Percentiles rank a stretch among this genome's conserved stretches.
Evolutionary conservation across 176 grass and related monocot genomes (phyloP).

Genomic region (Carex pumila): DNA sequence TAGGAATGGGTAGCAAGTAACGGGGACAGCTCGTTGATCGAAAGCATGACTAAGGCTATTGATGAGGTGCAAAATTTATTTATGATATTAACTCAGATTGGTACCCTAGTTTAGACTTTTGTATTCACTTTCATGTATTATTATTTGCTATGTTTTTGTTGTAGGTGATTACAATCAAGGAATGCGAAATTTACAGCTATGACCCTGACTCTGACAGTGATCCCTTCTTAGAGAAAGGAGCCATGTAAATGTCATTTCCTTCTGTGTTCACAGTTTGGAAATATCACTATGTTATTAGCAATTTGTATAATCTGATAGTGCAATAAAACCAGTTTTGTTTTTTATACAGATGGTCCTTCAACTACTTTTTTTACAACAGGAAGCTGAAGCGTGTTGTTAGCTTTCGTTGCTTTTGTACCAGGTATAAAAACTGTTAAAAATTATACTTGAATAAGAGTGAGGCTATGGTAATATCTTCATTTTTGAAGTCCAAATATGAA

Average conservation of each 20-base stretch:
- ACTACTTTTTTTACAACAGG: constrained; percentile 94
- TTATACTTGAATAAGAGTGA: not conserved
- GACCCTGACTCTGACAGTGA: constrained; percentile 81
- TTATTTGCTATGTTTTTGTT: constrained; percentile 4
- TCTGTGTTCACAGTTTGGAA: not conserved
- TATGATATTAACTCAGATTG: not conserved
- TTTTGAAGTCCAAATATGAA: no score
- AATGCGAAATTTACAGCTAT: constrained; percentile 92
- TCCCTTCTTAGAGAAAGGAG: constrained; percentile 74
- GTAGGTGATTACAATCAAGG: constrained; percentile 82
- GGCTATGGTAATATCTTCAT: no score
- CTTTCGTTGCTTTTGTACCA: constrained; percentile 81
- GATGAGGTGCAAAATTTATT: constrained; percentile 54
- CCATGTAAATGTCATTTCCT: constrained; percentile 55
- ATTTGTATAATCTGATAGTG: constrained; percentile 3
- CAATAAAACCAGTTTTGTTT: not conserved
- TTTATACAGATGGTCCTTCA: constrained; percentile 70
- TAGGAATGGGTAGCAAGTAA: constrained; percentile 72
- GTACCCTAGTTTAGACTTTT: not conserved
- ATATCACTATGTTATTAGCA: not conserved
- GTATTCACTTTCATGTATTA: not conserved
- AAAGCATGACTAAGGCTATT: constrained; percentile 85
- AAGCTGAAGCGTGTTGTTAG: constrained; percentile 90
- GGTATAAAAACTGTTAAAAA: constrained; percentile 28
- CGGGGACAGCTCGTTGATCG: constrained; percentile 57